Conservation (phyloP, 495 filamentous ascomycete genomes). For the Apiosordaria backusii region DNA sequence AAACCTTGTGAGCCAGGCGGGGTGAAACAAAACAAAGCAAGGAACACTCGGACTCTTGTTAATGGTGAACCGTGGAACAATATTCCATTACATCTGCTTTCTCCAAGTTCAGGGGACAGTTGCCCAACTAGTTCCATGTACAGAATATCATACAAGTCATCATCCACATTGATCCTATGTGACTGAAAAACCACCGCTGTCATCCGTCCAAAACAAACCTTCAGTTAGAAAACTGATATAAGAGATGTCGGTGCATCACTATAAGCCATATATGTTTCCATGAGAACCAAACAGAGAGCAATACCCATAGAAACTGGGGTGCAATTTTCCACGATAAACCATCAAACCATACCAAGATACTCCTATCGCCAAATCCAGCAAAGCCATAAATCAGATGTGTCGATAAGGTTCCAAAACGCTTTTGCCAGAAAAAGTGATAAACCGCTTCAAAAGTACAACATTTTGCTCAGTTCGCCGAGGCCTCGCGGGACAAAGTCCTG, state of each 20-base stretch:
- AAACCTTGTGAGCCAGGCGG: too few relatives aligned
- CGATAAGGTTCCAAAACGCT: neutral
- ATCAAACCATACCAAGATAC: neutral
- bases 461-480: slow-evolving; percentile 21
- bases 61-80: neutral
- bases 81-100: neutral
- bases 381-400: neutral
- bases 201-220: neutral
- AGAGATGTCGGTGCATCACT: neutral
- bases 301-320: neutral
- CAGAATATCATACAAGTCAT: neutral
- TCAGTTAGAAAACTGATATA: neutral
- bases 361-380: neutral
- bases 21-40: neutral
- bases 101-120: neutral
- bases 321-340: neutral
- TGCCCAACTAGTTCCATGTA: neutral
- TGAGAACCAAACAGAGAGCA: neutral
- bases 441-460: neutral
- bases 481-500: slow-evolving; percentile 51
- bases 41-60: too few relatives aligned
- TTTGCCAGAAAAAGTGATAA: neutral
- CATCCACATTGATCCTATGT: neutral
- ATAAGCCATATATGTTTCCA: slow-evolving; percentile 3
- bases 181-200: neutral